Percentiles rank a stretch among this genome's conserved stretches.
These are phyloP conservation scores for Hymenoscyphus fructigenus DNA, from an alignment of 2,329 filamentous ascomycete genomes.

Conservation along the genomic window DNA sequence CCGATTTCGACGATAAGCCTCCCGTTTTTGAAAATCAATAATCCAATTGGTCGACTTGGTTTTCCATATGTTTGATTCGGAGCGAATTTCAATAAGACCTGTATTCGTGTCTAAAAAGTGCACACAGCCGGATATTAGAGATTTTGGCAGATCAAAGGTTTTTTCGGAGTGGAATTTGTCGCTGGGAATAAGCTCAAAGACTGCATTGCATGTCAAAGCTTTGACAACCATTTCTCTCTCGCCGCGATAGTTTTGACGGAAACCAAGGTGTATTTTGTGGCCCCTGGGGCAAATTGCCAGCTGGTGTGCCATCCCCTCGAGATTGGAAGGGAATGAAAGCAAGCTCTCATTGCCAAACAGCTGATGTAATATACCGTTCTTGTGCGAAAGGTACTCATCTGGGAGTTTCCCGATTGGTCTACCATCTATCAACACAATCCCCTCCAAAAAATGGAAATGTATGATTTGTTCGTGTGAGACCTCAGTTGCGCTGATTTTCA, in stretches of 20 bases:
- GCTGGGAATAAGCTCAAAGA: slow-evolving; percentile 40
- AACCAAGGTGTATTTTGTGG: slow-evolving; percentile 55
- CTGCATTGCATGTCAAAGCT: slow-evolving; percentile 32
- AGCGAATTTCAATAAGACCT: slow-evolving; percentile 52
- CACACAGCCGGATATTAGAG: slow-evolving; percentile 51
- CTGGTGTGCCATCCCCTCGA: slow-evolving; percentile 54
- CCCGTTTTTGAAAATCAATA: slow-evolving; percentile 36
- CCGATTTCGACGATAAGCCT: slow-evolving; percentile 33
- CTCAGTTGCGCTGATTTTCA: slow-evolving; percentile 32
- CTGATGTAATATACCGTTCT: slow-evolving; percentile 20
- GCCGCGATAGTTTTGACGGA: slow-evolving; percentile 37
- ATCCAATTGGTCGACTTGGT: slow-evolving; percentile 41
- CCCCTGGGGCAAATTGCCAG: slow-evolving; percentile 37
- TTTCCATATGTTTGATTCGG: slow-evolving; percentile 43
- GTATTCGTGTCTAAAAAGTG: slow-evolving; percentile 56
- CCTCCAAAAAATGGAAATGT: slow-evolving; percentile 47
- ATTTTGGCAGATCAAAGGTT: slow-evolving; percentile 49
- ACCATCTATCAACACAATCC: slow-evolving; percentile 49
- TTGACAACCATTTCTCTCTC: slow-evolving; percentile 40
- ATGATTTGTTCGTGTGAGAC: slow-evolving; percentile 35
- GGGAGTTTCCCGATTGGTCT: slow-evolving; percentile 54
- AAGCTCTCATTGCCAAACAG: slow-evolving; percentile 56
- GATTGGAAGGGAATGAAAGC: slow-evolving; percentile 50
- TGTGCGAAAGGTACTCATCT: slow-evolving; percentile 12
- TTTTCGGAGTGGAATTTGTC: slow-evolving; percentile 31